Evolutionary conservation across 2,329 filamentous ascomycete genomes (phyloP).

Genomic region (Fusarium sp.): DNA sequence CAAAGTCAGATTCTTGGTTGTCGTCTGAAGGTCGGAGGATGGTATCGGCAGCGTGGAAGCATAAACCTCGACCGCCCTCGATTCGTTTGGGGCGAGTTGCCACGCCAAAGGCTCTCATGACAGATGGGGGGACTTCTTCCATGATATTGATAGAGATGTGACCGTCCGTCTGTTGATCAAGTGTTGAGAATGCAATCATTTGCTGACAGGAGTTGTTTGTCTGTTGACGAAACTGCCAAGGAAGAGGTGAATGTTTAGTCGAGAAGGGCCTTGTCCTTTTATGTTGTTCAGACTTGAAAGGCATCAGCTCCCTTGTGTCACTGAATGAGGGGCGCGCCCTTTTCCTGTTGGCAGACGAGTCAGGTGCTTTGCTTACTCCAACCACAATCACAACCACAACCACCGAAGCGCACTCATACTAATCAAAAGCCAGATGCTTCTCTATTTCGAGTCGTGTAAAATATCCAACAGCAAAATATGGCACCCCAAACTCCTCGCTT

Average conservation of each 20-base stretch:
- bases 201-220: background rate
- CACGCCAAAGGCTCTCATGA: background rate
- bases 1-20: constrained; percentile 5
- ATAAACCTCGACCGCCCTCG: constrained; percentile 4
- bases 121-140: background rate
- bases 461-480: too few relatives aligned
- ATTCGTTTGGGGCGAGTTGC: background rate
- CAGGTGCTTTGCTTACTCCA: background rate
- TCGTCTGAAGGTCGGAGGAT: constrained; percentile 11
- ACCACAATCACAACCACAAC: too few relatives aligned
- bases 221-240: too few relatives aligned
- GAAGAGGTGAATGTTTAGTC: too few relatives aligned
- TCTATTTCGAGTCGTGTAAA: too few relatives aligned
- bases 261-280: too few relatives aligned
- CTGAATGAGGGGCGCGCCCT: background rate
- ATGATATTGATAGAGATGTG: background rate
- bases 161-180: too few relatives aligned
- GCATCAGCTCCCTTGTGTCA: background rate
- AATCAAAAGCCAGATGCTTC: too few relatives aligned
- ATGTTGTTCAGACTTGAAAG: too few relatives aligned
- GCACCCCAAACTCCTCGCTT: too few relatives aligned
- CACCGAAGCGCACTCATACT: too few relatives aligned
- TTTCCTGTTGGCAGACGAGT: background rate
- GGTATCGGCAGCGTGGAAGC: background rate
- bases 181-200: too few relatives aligned